Evolutionary conservation across 176 grass and related monocot species (phyloP), one percentile per base, ranked within the genome.

Genomic region (Lolium perenne): DNA sequence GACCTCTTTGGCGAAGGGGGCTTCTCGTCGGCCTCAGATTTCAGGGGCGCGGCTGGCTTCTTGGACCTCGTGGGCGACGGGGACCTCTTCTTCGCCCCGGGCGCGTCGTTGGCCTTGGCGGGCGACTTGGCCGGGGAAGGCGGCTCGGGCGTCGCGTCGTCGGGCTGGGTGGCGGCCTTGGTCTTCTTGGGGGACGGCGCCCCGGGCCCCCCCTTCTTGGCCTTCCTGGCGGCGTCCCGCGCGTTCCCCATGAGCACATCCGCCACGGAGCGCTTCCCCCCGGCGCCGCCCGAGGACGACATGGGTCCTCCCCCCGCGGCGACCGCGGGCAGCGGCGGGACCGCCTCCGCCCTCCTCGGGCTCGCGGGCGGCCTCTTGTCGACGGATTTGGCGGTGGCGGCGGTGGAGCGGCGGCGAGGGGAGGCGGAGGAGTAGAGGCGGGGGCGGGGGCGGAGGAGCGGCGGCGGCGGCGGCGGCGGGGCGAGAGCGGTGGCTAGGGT

Each of bases 181-280:
- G 85, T 63, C 82, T 65, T 95, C 91, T 95, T 97, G 38, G 95
- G 84, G 11, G 87, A 82, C 14, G 92, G 79, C 60, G 61, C 87
- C 3, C 35, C 77, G 0, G 82, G 26, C 26, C 26, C 51, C 26
- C 26, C 51, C 84, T 94, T 94, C 71, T 80, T 94, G 23, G 65
- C 67, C 84, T 90, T 94, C 45, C 83, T 92, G 68, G 90, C 77
- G 41, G 89, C 93, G 54, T 86, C 91, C 58, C 95, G 95, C 10
- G 95, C 93, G 46, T 89, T 84, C 64, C 91, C 91, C 93, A 99
- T 98, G 86, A 98, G 93, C 66, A 95, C 95, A 53, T 98, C 95
- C 85, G 93, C 87, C 51, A 98, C 90, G 60, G 89, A 89, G 53
- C 95, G 91, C 80, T 93, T 91, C 43, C 85, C 85, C 15, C 64